Evolutionary conservation across 2,329 filamentous ascomycete species (phyloP), one percentile per base, ranked within the genome.

Genomic region (Ascosphaera apis): DNA sequence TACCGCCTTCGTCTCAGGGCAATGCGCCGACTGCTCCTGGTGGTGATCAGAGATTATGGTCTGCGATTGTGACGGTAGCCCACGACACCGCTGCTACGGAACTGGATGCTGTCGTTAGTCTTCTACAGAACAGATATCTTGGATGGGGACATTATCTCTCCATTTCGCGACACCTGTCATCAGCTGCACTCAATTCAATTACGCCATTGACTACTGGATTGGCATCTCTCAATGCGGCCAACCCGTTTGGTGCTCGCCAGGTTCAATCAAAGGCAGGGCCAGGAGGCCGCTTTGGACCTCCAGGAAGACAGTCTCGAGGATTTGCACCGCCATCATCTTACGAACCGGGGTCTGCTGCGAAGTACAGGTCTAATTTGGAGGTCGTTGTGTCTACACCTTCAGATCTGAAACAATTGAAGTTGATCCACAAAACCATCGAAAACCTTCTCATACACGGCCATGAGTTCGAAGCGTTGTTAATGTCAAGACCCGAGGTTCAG

Each of bases 391-490:
- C 71, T 41, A 65, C 76, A 4, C 86, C 86, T 1, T 65, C 68
- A 4, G 78, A 93, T 45, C 67, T 92, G 35, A 76, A 72, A 43
- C 76, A 77, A 41, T 61, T 93, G 1, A 74, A 74, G 39, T 65
- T 91, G 32, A 91, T 95, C 41, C 86, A 95, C 57, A 84, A 77
- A 51, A 78, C 83, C 0, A 66, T 91, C 23, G 86, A 95, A 48
- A 67, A 68, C 2, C 62, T 95, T 0, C 60, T 93, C 6, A 69
- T 72, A 15, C 72, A 88, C 44, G 83, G 84, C 0, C 72, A 80
- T 0, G 81, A 88, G 48, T 91, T 92, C 41, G 88, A 98, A 54
- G 83, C 84, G 3, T 62, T 91, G 2, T 65, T 98, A 4, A 95
- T 95, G 88, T 76, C 75, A 35, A 66, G 80, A 13, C 70, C 78